Evolutionary conservation across 352 stramenopile genomes (phyloP).

Genomic region (Pythium plurisporium): DNA sequence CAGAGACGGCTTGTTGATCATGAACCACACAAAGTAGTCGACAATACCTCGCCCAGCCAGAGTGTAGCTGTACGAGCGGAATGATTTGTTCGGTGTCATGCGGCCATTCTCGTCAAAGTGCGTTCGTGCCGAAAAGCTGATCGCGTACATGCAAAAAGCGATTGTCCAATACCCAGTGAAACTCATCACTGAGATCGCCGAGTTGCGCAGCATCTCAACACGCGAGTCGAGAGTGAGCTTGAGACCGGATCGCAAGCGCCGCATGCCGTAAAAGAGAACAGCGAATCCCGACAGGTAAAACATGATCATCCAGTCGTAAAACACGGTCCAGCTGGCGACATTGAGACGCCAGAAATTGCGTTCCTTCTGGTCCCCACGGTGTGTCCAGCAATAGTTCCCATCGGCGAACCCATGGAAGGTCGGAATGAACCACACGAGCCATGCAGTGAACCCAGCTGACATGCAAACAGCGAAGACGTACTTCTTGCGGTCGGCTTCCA

Average conservation of each 20-base stretch:
- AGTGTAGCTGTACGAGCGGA: conserved; percentile 63
- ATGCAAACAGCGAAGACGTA: conserved; percentile 67
- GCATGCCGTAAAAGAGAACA: conserved; percentile 59
- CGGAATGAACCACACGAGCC: conserved; percentile 27
- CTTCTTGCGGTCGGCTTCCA: conserved; percentile 49
- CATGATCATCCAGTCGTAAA: conserved; percentile 85
- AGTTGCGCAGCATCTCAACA: conserved; percentile 73
- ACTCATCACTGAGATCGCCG: conserved; percentile 74
- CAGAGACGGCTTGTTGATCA: conserved; percentile 67
- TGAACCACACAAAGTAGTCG: conserved; percentile 86
- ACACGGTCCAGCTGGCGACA: conserved; percentile 64
- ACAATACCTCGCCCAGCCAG: conserved; percentile 60
- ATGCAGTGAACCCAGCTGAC: conserved; percentile 30
- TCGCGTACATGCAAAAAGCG: conserved; percentile 70
- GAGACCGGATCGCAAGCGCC: conserved; percentile 60
- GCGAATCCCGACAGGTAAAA: conserved; percentile 75
- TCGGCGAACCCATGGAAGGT: conserved; percentile 53
- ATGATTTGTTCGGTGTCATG: conserved; percentile 47
- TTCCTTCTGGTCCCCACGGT: conserved; percentile 36
- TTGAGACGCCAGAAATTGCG: conserved; percentile 73
- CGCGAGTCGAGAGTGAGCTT: conserved; percentile 72
- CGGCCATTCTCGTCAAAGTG: conserved; percentile 33
- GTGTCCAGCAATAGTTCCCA: conserved; percentile 78
- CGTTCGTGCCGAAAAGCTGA: conserved; percentile 60
- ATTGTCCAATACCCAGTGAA: conserved; percentile 84